Evolutionary conservation across 2,329 filamentous ascomycete genomes (phyloP).

Genomic region (Talaromyces funiculosus): DNA sequence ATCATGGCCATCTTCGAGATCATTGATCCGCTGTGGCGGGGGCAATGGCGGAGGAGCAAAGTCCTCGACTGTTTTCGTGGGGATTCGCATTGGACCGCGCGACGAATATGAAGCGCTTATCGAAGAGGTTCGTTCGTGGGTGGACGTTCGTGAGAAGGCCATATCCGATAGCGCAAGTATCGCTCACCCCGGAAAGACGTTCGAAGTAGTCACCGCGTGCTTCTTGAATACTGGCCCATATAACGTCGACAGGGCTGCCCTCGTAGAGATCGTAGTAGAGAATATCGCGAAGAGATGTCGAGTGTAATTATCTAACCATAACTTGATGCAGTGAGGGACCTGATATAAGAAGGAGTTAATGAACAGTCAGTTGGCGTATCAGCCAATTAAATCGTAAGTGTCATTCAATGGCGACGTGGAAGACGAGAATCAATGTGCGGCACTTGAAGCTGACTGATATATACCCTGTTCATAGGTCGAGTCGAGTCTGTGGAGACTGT

Average conservation of each 20-base stretch:
- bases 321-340: background rate
- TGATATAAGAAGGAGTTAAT: background rate
- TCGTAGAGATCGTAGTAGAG: background rate
- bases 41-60: constrained; percentile 58
- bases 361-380: background rate
- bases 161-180: constrained; percentile 26
- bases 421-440: background rate
- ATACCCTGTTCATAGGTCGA: background rate
- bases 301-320: background rate
- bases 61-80: constrained; percentile 45
- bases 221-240: background rate
- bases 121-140: constrained; percentile 26
- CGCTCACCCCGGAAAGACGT: background rate
- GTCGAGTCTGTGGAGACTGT: background rate
- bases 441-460: no score
- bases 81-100: constrained; percentile 58
- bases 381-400: background rate
- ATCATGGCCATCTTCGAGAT: constrained; percentile 54
- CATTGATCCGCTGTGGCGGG: constrained; percentile 57
- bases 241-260: background rate
- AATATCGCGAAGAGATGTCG: background rate
- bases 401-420: background rate
- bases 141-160: constrained; percentile 38
- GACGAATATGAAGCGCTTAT: constrained; percentile 32
- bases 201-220: background rate